phyloP scores from a whole-genome alignment of 768 basidiomycete genomes.

The Mycena chlorophos region DNA sequence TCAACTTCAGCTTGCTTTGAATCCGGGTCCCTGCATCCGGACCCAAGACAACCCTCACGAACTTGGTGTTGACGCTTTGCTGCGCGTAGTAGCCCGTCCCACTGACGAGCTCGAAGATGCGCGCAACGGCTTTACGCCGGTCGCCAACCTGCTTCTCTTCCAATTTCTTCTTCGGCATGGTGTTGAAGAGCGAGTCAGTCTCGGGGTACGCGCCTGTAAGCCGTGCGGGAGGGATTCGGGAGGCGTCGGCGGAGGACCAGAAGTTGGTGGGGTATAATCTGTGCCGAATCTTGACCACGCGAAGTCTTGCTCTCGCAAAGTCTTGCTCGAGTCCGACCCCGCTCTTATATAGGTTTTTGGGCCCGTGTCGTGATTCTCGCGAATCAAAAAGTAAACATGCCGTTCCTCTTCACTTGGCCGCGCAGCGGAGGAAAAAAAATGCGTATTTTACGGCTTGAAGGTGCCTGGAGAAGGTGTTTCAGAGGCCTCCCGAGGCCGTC shows the following conservation, averaged over 20 bases:
- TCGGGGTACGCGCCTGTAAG: conserved; percentile 20
- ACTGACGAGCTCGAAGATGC: conserved; percentile 27
- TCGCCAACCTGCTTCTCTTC: conserved; percentile 26
- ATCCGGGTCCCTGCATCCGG: conserved; percentile 25
- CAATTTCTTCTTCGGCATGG: conserved; percentile 7
- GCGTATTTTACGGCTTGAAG: no score
- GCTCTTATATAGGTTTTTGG: no score
- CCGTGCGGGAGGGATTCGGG: conserved; percentile 3
- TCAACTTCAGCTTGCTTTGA: conserved; percentile 17
- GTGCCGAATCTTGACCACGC: conserved; percentile 25
- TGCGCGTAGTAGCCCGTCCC: conserved; percentile 21
- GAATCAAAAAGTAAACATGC: no score
- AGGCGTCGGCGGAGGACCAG: conserved; percentile 9
- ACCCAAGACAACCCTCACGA: conserved; percentile 25
- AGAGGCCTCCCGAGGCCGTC: no score
- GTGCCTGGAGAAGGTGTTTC: no score
- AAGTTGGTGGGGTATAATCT: conserved; percentile 31
- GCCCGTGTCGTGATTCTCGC: no score
- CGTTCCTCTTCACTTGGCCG: no score
- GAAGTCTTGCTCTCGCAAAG: no score
- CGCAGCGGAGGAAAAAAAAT: no score
- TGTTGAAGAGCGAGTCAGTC: conserved; percentile 14
- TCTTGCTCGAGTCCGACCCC: no score
- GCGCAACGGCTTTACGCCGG: conserved; percentile 19
- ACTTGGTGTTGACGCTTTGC: conserved; percentile 19